Base-by-base conservation (phyloP, 225 moss, liverwort and hornwort genomes). In the Marchantia paleacea region DNA sequence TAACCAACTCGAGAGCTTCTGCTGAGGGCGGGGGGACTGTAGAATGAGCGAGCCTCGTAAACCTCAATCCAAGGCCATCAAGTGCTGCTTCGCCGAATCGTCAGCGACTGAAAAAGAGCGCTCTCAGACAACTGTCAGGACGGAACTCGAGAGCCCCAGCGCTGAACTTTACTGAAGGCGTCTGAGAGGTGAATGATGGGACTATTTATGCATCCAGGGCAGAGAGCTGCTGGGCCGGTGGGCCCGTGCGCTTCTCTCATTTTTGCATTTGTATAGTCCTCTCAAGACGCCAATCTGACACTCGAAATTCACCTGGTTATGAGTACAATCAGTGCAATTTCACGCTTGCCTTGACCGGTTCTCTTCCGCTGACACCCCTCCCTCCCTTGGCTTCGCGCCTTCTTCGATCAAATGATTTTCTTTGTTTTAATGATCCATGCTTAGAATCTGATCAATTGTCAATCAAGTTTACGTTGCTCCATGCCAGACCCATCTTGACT, bases 151-250 rank as follows among this genome's bases (percentile, higher is more conserved):
- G 50, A 47, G 47, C 71, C 48, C 47, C 31, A 68, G 66, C 57
- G 57, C 75, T 75, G 14, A 60, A 75, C 55, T 75, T 28, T 58
- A 24, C 39, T 55, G 57, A 28, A 60, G 74, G 75, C 28, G 39
- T 60, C 39, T 57, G 60, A 55, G 75, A 55, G 30, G 55, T 60
- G 60, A 60, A 75, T 75, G 75, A 75, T 75, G 26, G 13, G 57
- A 47, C 75, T 75, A 75, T 75, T 75, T 75, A 75, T 75, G 57
- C 57, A 57, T 55, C 57, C 75, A 72, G 72, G 65, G 11, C 39
- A 51, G 48, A 24, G 52, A 52, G 9, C 24, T 52, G 24, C 31
- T 6, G 39, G 12, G 39, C 31, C 39, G 51, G 7, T 72, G 72
- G 51, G n/a, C 22, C 12, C 73, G 19, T 73, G 19, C 11, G 73